A percentile compares a stretch with the other conserved stretches of the same genome.
These are phyloP conservation scores for Aureobasidium subglaciale DNA, from an alignment of 2,329 filamentous ascomycete species.

Conservation along the genomic window DNA sequence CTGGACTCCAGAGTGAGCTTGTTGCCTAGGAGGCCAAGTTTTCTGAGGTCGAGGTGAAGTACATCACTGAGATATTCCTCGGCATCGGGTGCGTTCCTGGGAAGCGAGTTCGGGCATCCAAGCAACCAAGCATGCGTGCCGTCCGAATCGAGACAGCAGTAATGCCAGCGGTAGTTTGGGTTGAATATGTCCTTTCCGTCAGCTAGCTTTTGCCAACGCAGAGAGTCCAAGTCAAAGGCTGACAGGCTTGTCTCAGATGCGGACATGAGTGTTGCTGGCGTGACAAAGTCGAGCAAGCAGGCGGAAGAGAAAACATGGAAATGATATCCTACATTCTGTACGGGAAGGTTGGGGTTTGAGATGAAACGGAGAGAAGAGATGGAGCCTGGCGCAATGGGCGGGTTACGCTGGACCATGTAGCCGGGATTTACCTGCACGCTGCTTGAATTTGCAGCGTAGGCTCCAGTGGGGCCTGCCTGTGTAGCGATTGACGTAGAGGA, in stretches of 20 bases:
- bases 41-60: constrained; percentile 83
- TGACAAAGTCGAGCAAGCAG: constrained; percentile 87
- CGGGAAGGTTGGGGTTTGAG: constrained; percentile 76
- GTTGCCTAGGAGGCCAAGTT: constrained; percentile 85
- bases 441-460: constrained; percentile 67
- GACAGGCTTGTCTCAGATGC: constrained; percentile 85
- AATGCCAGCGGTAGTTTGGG: constrained; percentile 91
- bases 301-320: constrained; percentile 94
- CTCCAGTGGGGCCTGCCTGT: constrained; percentile 32
- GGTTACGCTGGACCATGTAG: constrained; percentile 37
- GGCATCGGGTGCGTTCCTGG: constrained; percentile 59
- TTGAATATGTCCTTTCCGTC: constrained; percentile 93
- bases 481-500: constrained; percentile 25
- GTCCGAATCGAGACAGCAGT: constrained; percentile 91
- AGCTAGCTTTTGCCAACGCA: constrained; percentile 91
- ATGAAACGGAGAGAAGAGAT: constrained; percentile 89
- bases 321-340: constrained; percentile 83
- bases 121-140: constrained; percentile 95
- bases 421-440: constrained; percentile 50
- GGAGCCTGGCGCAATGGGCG: constrained; percentile 65
- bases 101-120: constrained; percentile 74
- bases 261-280: constrained; percentile 79
- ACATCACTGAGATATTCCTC: constrained; percentile 94
- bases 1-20: constrained; percentile 41
- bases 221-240: constrained; percentile 73